Evolutionary conservation across 2,329 filamentous ascomycete genomes (phyloP).

Genomic region (Alternaria conjuncta): DNA sequence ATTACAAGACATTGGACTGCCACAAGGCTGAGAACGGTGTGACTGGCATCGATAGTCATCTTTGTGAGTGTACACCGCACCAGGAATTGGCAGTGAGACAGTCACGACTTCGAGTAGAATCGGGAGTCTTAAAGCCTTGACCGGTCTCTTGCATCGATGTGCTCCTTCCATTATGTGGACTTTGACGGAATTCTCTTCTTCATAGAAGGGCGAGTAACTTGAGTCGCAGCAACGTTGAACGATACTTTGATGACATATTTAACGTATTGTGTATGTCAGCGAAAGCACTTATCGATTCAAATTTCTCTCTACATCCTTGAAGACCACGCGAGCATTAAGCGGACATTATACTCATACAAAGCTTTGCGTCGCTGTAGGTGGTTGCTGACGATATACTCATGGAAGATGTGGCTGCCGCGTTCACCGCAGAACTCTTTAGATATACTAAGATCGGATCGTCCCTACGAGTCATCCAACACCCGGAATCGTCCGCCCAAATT

Average conservation of each 20-base stretch:
- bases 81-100: neutral
- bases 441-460: neutral
- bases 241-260: neutral
- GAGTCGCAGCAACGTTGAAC: no score
- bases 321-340: neutral
- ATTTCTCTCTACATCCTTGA: neutral
- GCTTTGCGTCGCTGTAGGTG: neutral
- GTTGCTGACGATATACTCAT: neutral
- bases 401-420: accelerated
- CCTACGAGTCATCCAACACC: neutral
- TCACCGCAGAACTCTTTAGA: neutral
- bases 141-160: no score
- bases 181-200: no score
- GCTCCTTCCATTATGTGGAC: no score
- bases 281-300: accelerated
- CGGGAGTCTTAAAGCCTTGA: no score
- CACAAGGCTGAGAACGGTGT: neutral
- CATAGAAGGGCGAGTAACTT: no score
- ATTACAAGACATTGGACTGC: neutral
- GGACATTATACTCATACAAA: accelerated
- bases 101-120: neutral
- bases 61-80: neutral
- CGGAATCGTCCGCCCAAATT: neutral
- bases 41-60: neutral
- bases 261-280: neutral